Base-by-base conservation (phyloP, 2,329 filamentous ascomycete species). In the Alternaria triticimaculans region DNA sequence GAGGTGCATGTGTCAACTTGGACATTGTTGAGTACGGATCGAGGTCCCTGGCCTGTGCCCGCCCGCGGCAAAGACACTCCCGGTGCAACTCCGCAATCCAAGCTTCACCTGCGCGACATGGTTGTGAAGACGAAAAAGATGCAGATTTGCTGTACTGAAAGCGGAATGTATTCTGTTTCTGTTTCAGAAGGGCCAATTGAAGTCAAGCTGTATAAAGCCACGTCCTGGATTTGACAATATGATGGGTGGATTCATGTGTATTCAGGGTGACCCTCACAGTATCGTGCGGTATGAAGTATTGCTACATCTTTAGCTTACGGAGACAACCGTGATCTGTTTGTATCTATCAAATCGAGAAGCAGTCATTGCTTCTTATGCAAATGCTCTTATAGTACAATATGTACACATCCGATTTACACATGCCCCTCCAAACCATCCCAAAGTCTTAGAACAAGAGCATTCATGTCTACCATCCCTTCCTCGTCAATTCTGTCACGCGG, bases 401-500 rank as follows among this genome's bases (percentile, higher is more conserved):
- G 50, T 63, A 45, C 58, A 44, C 56, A 14, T 51, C 28, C 18
- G 46, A 43, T 37, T 50, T 15, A 51, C 33, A 55, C 33, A 60
- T 26, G 49, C 7, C 28, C 37, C 44, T 62, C 46, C 26, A 15
- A 10, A 21, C 25, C 48, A 53, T 53, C 33, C 28, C 28, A 14
- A 53, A 53, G 11, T 20, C 33, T 3, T 3, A n/a, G 10, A 37
- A 43, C 12, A 46, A 50, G 37, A 11, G 41, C 15, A 44, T 51
- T 3, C 12, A 18, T 7, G n/a, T 66, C 58, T 84, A 96, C 92
- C 93, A 96, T 3, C 93, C 93, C 81, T 96, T 92, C 76, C 84
- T 87, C 71, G 87, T 90, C 82, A 96, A 84, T 77, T 92, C 87
- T 75, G 87, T 83, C 6, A 93, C 92, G 69, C 92, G 84, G 44